These are phyloP conservation scores for Hypoxylon sp. DNA, from an alignment of 2,329 filamentous ascomycete species.

Conservation along the genomic window DNA sequence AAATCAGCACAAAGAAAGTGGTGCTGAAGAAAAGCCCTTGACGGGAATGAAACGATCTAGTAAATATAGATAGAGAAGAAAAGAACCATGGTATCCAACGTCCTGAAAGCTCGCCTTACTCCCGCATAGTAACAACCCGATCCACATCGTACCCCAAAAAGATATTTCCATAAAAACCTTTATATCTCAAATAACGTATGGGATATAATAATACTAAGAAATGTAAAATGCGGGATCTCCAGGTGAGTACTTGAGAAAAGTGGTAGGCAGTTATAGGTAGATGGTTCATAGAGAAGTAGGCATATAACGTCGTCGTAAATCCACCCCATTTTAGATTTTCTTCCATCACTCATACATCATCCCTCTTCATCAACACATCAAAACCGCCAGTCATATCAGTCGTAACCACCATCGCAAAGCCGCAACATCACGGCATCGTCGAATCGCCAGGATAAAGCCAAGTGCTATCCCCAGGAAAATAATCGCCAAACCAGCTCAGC, in stretches of 20 bases:
- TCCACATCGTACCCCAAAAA: conserved; percentile 13
- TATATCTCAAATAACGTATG: conserved; percentile 27
- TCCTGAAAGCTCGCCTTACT: conserved; percentile 17
- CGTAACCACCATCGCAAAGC: neutral
- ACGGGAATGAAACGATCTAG: conserved; percentile 34
- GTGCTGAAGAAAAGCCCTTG: conserved; percentile 9
- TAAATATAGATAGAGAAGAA: conserved; percentile 11
- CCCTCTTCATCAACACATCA: neutral
- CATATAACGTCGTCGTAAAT: neutral
- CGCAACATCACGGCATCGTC: conserved; percentile 40
- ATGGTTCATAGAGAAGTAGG: neutral
- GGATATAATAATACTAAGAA: conserved; percentile 28
- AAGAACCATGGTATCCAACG: conserved; percentile 25
- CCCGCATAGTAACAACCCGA: conserved; percentile 1
- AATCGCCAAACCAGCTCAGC: conserved; percentile 57
- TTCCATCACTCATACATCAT: neutral
- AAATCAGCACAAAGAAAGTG: conserved; percentile 16
- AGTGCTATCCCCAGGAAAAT: conserved; percentile 54
- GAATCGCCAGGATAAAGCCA: conserved; percentile 51
- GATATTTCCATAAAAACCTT: conserved; percentile 7
- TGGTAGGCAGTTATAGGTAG: conserved; percentile 1
- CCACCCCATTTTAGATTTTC: neutral
- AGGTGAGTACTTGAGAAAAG: conserved; percentile 1
- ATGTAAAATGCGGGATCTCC: neutral
- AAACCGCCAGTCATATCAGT: neutral